Base-by-base conservation (phyloP, 192 early-diverging fungal genomes). In the Diversispora eburnea region DNA sequence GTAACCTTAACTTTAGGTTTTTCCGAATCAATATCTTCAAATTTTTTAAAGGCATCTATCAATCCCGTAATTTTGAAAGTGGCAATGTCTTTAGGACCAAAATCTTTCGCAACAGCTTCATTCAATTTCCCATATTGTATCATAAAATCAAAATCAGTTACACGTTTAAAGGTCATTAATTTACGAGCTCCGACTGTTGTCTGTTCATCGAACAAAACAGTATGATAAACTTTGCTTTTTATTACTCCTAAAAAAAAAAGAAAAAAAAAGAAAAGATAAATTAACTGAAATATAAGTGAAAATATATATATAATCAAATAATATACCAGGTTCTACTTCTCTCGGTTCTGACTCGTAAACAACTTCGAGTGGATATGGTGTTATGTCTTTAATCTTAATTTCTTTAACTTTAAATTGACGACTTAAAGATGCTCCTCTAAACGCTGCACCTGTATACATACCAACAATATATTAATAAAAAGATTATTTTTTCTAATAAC, bases 381-480 rank as follows among this genome's bases (percentile, higher is more conserved):
- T 88, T 17, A 95, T 79, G 68, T 99, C 97, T 81, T 93, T 94
- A 75, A 99, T 82, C 52, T 84, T 86, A 69, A 97, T 90, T 74
- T 93, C 89, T 64, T 91, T 87, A 51, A 96, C 88, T 74, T 88
- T 88, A 84, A 98, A 97, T 75, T 92, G 91, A 73, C 88, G 85
- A 77, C 92, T 94, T 55, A 95, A 79, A 57, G 85, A 83, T 4
- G 97, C 97, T 41, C 90, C 94, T 62, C 88, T 87, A 84, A 96
- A 94, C 6, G 89, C 94, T 62, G 94, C 96, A 45, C 93, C 92
- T 82, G 76, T 76, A 8, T 33, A 33, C 25, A 33, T 33, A 33
- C 25, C 25, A 33, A 33, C 25, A 33, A 33, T 33, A 33, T 33
- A 33, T 33, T 0, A 33, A 2, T 33, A 33, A 33, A 33, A 33